Evolutionary conservation across 306 rosid species (phyloP).

Genomic region (Malus fusca): DNA sequence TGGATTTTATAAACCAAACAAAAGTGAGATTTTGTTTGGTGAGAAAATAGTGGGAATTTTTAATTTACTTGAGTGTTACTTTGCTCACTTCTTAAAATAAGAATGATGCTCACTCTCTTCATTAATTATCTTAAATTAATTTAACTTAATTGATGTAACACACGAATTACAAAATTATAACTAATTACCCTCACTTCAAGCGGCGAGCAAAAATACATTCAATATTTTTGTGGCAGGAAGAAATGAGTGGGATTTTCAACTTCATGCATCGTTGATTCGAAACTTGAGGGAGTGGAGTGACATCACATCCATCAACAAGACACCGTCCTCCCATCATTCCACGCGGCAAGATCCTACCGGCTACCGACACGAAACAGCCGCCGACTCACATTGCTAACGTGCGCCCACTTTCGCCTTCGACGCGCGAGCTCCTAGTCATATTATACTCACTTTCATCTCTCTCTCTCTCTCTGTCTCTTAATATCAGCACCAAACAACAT

Average conservation of each 20-base stretch:
- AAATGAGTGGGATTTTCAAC: not conserved
- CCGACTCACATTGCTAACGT: constrained; percentile 28
- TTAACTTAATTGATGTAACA: no score
- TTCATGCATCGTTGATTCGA: not conserved
- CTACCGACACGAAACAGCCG: constrained; percentile 46
- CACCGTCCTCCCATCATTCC: constrained; percentile 19
- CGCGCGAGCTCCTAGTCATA: not conserved
- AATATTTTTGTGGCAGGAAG: no score
- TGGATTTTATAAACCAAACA: not conserved
- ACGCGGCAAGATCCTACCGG: constrained; percentile 22
- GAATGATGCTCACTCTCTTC: no score
- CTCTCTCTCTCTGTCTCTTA: not conserved
- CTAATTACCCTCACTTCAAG: no score
- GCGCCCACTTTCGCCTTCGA: constrained; percentile 7
- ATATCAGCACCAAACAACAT: constrained; percentile 1
- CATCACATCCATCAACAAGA: not conserved
- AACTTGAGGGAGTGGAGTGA: not conserved
- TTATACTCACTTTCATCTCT: not conserved
- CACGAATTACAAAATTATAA: no score
- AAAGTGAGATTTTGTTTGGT: no score
- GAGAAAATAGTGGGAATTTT: no score
- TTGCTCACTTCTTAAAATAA: no score
- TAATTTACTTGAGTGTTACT: no score
- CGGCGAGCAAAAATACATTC: no score
- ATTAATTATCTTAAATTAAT: no score